Conservation (phyloP, 1,284 basidiomycete species). For the Somion occarium region DNA sequence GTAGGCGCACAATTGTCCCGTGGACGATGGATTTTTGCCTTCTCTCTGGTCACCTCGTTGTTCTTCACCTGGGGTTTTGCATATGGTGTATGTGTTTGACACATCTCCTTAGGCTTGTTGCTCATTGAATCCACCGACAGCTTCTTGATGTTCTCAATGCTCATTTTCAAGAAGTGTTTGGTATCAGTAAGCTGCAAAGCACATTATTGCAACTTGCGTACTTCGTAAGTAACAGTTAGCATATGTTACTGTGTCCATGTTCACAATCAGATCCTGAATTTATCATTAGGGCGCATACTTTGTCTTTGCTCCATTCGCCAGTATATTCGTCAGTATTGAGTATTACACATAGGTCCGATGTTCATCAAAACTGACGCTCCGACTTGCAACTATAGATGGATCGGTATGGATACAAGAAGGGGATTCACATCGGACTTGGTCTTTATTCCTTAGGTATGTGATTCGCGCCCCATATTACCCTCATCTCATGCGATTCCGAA, state of each 20-base stretch:
- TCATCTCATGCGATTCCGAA: constrained; percentile 6
- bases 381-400: constrained; percentile 52
- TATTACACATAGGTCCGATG: not conserved
- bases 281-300: constrained; percentile 58
- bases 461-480: constrained; percentile 9
- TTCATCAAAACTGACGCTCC: too few relatives aligned
- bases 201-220: constrained; percentile 85
- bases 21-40: constrained; percentile 51
- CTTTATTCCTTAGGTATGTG: constrained; percentile 64
- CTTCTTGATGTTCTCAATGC: constrained; percentile 84
- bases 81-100: constrained; percentile 49
- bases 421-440: constrained; percentile 65
- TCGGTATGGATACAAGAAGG: constrained; percentile 58
- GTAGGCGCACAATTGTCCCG: constrained; percentile 43
- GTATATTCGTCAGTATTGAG: constrained; percentile 40
- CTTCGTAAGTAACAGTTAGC: constrained; percentile 45
- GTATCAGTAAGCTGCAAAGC: constrained; percentile 72
- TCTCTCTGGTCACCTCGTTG: constrained; percentile 69
- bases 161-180: constrained; percentile 72
- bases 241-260: not conserved
- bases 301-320: constrained; percentile 56
- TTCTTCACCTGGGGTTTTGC: constrained; percentile 84
- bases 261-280: constrained; percentile 5
- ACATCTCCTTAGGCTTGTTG: constrained; percentile 5
- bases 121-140: constrained; percentile 29